These are phyloP conservation scores for Ambrosiella cleistominuta DNA, from an alignment of 2,329 filamentous ascomycete species.

Conservation along the genomic window DNA sequence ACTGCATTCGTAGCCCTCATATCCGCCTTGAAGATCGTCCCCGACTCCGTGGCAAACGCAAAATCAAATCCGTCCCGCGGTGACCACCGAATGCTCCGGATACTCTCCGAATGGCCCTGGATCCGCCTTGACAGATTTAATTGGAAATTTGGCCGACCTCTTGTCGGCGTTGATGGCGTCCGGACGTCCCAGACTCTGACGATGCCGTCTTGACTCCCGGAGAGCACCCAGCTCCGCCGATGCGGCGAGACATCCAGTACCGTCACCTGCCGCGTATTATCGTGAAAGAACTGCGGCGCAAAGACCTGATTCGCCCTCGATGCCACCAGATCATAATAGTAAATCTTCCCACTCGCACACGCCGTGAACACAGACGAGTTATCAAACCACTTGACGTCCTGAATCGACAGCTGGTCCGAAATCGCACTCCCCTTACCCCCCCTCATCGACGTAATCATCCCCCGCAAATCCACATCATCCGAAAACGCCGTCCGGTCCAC, in stretches of 20 bases:
- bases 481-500: conserved; percentile 27
- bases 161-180: conserved; percentile 27
- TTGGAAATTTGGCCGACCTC: conserved; percentile 25
- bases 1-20: conserved; percentile 34
- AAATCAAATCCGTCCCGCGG: conserved; percentile 43
- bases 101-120: conserved; percentile 36
- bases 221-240: conserved; percentile 37
- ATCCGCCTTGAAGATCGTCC: conserved; percentile 47
- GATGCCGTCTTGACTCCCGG: conserved; percentile 46
- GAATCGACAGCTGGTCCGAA: conserved; percentile 43
- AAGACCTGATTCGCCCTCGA: conserved; percentile 25
- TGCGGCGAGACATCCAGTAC: conserved; percentile 46
- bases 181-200: conserved; percentile 44
- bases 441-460: conserved; percentile 34
- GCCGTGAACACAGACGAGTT: conserved; percentile 42
- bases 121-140: conserved; percentile 30
- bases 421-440: conserved; percentile 21
- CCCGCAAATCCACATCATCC: conserved; percentile 41
- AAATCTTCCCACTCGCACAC: conserved; percentile 46
- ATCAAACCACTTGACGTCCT: conserved; percentile 41
- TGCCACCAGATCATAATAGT: conserved; percentile 41
- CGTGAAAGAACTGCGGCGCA: conserved; percentile 36
- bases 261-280: conserved; percentile 47
- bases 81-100: conserved; percentile 49
- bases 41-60: conserved; percentile 46